Percentiles rank a stretch among this genome's conserved stretches.
phyloP scores from a whole-genome alignment of 352 stramenopile genomes.

The Globisporangium yorkense region DNA sequence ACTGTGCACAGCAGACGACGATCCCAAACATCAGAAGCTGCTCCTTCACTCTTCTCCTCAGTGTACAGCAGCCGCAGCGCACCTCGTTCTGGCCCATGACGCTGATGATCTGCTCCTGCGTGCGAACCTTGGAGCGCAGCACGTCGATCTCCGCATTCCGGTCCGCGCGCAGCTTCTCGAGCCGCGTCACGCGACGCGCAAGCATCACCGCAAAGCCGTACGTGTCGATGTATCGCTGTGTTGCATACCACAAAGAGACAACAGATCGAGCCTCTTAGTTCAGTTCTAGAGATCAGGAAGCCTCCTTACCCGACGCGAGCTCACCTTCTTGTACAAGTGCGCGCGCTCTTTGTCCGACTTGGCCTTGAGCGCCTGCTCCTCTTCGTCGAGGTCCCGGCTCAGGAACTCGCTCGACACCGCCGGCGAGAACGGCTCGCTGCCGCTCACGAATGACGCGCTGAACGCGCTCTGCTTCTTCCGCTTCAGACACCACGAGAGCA shows the following conservation, averaged over 20 bases:
- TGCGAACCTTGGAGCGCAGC: slow-evolving; percentile 38
- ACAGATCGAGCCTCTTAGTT: neutral
- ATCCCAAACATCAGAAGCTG: neutral
- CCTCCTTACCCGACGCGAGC: neutral
- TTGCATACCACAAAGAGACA: neutral
- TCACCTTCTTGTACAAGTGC: slow-evolving; percentile 74
- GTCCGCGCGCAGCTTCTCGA: slow-evolving; percentile 33
- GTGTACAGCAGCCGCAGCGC: neutral
- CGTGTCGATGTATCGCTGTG: slow-evolving; percentile 68
- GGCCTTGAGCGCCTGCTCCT: slow-evolving; percentile 43
- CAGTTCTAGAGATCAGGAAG: neutral
- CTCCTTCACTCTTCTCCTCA: neutral
- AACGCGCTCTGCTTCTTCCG: slow-evolving; percentile 10
- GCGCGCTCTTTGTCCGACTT: slow-evolving; percentile 58
- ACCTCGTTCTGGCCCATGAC: slow-evolving; percentile 43
- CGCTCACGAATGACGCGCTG: slow-evolving; percentile 19
- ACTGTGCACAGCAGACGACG: neutral
- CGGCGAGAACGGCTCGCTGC: slow-evolving; percentile 25
- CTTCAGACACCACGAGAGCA: neutral
- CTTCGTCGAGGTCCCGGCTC: slow-evolving; percentile 49
- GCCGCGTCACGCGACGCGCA: slow-evolving; percentile 31
- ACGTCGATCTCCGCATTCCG: slow-evolving; percentile 41
- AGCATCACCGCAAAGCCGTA: slow-evolving; percentile 54
- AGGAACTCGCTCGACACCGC: slow-evolving; percentile 52
- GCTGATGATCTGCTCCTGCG: slow-evolving; percentile 49